phyloP scores from a whole-genome alignment of 2,329 filamentous ascomycete species.

The Alternaria burnsii region DNA sequence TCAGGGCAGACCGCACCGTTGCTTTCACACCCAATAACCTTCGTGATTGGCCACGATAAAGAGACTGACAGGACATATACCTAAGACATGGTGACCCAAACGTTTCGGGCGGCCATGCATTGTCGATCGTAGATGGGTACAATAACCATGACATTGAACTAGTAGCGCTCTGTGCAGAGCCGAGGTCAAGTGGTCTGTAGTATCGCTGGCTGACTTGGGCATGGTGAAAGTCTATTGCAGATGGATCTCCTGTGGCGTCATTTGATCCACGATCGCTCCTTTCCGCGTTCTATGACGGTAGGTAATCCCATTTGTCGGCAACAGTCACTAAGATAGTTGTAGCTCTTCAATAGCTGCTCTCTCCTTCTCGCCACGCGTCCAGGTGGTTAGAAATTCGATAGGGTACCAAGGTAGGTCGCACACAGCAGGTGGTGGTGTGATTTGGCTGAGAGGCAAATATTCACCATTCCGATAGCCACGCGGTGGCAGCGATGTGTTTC shows the following conservation, averaged over 20 bases:
- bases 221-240: conserved; percentile 1
- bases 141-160: not conserved
- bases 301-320: not conserved
- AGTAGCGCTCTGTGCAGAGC: not conserved
- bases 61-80: not conserved
- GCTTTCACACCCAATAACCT: not conserved
- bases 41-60: not conserved
- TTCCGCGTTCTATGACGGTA: not conserved
- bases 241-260: not conserved
- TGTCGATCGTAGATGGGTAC: not conserved
- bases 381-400: not conserved
- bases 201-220: not conserved
- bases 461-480: not conserved
- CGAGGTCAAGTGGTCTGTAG: not conserved
- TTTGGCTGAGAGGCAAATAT: not conserved
- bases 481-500: not conserved
- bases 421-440: not conserved
- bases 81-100: not conserved
- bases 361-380: not conserved
- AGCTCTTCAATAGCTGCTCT: not conserved
- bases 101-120: not conserved
- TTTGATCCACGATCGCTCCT: not conserved
- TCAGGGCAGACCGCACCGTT: not conserved
- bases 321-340: not conserved
- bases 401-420: not conserved